phyloP scores from a whole-genome alignment of 1,284 basidiomycete species.

The Sporisorium reilianum region DNA sequence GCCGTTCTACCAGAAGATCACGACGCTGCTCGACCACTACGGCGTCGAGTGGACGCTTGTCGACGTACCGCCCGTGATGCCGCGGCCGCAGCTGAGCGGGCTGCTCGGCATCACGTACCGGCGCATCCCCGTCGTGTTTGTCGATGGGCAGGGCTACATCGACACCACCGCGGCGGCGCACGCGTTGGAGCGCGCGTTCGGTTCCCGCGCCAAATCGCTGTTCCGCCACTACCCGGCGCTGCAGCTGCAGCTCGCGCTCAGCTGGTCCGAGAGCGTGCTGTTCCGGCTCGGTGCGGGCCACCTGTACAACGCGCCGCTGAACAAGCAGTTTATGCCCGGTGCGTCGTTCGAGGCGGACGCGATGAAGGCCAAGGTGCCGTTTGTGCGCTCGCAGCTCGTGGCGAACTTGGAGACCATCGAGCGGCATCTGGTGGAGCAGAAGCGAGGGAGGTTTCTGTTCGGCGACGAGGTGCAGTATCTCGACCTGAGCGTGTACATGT shows the following conservation, averaged over 20 bases:
- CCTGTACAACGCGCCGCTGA: constrained; percentile 33
- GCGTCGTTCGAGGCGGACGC: constrained; percentile 24
- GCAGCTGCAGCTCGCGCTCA: constrained; percentile 41
- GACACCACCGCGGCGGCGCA: constrained; percentile 40
- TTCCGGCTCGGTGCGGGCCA: constrained; percentile 40
- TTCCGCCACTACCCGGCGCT: constrained; percentile 20
- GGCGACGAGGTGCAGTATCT: constrained; percentile 32
- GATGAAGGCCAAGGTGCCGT: constrained; percentile 30
- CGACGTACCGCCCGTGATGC: constrained; percentile 41
- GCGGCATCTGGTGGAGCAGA: constrained; percentile 16
- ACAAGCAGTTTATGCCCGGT: constrained; percentile 35
- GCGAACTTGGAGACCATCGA: constrained; percentile 36
- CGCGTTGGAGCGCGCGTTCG: constrained; percentile 36
- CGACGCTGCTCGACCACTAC: constrained; percentile 37
- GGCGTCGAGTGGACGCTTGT: constrained; percentile 37
- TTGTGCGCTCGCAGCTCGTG: constrained; percentile 31
- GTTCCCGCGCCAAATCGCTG: constrained; percentile 13
- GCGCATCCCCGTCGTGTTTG: constrained; percentile 42
- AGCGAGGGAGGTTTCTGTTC: constrained; percentile 21
- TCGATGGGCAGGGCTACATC: constrained; percentile 46
- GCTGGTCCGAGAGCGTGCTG: constrained; percentile 35
- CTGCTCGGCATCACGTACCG: constrained; percentile 50
- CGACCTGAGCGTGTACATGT: constrained; percentile 37
- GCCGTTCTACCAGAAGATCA: constrained; percentile 49
- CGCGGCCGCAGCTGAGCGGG: constrained; percentile 36